Conservation (phyloP, 768 basidiomycete species). For the Tylopilus rubrobrunneus region DNA sequence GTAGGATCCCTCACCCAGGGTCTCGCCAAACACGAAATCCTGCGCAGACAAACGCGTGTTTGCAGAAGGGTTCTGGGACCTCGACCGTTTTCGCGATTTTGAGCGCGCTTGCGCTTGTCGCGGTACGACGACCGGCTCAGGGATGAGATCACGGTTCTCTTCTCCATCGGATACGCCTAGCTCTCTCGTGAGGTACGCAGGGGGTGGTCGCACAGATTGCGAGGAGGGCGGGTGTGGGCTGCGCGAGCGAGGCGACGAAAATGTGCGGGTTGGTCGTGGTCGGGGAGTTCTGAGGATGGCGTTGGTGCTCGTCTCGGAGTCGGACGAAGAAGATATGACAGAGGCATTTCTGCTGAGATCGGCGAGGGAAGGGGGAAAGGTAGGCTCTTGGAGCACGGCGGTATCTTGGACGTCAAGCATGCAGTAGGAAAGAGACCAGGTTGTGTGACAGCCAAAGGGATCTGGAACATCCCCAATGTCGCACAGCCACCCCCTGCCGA, state of each 20-base stretch:
- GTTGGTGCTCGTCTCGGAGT: conserved; percentile 44
- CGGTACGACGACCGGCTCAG: conserved; percentile 4
- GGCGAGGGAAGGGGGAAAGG: conserved; percentile 43
- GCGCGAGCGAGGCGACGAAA: conserved; percentile 58
- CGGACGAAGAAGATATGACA: conserved; percentile 66
- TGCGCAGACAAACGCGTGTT: conserved; percentile 45
- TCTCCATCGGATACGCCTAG: conserved; percentile 39
- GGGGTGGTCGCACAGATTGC: conserved; percentile 37
- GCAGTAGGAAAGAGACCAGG: not conserved
- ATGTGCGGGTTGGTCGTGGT: conserved; percentile 56
- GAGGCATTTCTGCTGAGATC: conserved; percentile 74
- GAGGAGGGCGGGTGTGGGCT: conserved; percentile 45
- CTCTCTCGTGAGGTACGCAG: conserved; percentile 57
- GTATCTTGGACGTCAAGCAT: conserved; percentile 6
- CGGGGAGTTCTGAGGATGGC: conserved; percentile 41
- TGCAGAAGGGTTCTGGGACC: conserved; percentile 44
- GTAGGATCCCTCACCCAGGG: conserved; percentile 81
- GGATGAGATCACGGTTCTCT: conserved; percentile 11
- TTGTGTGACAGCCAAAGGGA: not conserved
- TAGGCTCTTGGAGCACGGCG: not conserved
- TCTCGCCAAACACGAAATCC: conserved; percentile 70
- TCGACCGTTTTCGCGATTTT: conserved; percentile 37
- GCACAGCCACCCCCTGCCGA: conserved; percentile 25
- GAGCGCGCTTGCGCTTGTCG: conserved; percentile 31
- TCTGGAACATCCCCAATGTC: conserved; percentile 10